A percentile compares a stretch with the other conserved stretches of the same genome.
These are phyloP conservation scores for Dioscorea zingiberensis DNA, from an alignment of 106 monocot genomes.

Conservation along the genomic window DNA sequence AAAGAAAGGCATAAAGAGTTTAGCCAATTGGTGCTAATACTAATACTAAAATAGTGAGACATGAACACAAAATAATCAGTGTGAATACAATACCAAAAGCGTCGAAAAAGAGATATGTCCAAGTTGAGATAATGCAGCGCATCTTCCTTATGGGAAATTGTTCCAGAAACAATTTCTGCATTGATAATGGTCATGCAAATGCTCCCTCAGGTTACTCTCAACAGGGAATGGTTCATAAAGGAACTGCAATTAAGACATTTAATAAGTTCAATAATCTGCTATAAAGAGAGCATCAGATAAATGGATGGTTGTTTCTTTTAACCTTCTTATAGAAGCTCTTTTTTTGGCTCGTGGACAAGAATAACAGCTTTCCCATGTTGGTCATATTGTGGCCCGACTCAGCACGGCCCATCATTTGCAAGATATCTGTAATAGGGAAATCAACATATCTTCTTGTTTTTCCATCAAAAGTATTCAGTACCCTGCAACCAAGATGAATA, in stretches of 20 bases:
- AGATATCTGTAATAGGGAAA: conserved; percentile 94
- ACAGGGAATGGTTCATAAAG: conserved; percentile 99
- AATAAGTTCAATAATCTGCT: conserved; percentile 1
- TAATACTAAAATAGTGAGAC: too few species aligned
- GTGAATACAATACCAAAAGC: conserved; percentile 57
- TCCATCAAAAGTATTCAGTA: conserved; percentile 95
- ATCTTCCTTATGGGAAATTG: conserved; percentile 87
- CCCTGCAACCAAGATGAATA: conserved; percentile 42
- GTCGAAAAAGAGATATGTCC: conserved; percentile 92
- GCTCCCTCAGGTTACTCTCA: conserved; percentile 92
- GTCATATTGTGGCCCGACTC: conserved; percentile 97
- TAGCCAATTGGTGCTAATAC: too few species aligned
- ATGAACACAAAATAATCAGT: too few species aligned
- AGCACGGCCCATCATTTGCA: conserved; percentile 99
- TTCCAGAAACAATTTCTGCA: conserved; percentile 93
- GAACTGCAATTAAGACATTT: conserved; percentile 45
- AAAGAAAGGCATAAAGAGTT: too few species aligned
- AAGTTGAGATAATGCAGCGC: conserved; percentile 95
- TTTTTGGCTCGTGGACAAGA: conserved; percentile 99
- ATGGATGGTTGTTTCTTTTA: neutral
- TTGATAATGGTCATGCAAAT: conserved; percentile 95
- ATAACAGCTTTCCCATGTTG: conserved; percentile 99
- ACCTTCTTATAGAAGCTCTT: conserved; percentile 99
- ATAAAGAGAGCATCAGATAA: neutral
- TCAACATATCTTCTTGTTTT: conserved; percentile 97